Conservation (phyloP, 148 eudicot genomes). For the Cornus controversa region DNA sequence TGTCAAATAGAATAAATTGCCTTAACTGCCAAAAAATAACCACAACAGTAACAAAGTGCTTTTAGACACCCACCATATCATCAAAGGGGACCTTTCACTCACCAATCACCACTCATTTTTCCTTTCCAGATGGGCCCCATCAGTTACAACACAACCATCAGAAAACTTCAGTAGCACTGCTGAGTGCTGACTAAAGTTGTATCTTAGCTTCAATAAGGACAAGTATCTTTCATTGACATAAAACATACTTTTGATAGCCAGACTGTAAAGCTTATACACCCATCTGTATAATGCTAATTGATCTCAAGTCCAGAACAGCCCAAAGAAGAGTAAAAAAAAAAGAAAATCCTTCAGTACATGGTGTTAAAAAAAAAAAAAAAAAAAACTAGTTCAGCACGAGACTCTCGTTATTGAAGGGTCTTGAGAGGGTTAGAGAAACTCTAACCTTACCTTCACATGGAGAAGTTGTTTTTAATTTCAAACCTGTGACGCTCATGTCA, state of each 20-base stretch:
- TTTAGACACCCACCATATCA: conserved; percentile 7
- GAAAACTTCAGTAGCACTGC: neutral
- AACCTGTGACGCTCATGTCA: no score
- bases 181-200: neutral
- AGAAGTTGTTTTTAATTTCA: no score
- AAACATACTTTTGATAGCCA: neutral
- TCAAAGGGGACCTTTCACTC: neutral
- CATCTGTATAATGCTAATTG: neutral
- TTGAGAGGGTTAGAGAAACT: no score
- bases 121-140: conserved; percentile 25
- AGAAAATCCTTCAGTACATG: no score
- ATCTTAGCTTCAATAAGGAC: neutral
- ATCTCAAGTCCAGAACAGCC: neutral
- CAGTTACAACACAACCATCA: neutral
- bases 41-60: conserved; percentile 6
- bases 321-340: conserved; percentile 5
- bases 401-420: no score
- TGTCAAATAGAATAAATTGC: conserved; percentile 26
- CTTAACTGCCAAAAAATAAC: conserved; percentile 21
- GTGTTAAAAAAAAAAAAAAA: no score
- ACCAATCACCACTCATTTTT: conserved; percentile 17
- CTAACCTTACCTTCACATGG: no score
- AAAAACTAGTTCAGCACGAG: no score
- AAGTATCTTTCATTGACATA: neutral
- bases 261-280: neutral